Conservation (phyloP, 1,139 yeast species). For the Candida dubliniensis region DNA sequence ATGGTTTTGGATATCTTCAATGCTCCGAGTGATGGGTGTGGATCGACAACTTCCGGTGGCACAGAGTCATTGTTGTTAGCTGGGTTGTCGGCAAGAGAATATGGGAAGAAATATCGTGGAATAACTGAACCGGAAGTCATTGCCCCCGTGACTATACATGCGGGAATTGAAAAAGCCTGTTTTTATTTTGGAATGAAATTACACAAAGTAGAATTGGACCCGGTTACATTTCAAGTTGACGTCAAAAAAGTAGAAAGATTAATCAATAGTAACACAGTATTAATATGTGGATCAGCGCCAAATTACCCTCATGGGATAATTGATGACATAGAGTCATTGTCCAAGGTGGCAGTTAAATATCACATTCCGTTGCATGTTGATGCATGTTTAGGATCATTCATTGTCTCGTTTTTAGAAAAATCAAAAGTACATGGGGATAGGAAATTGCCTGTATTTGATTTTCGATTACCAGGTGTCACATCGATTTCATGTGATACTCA, state of each 20-base stretch:
- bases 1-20: conserved; percentile 83
- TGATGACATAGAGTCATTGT: conserved; percentile 78
- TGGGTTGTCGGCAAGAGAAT: conserved; percentile 81
- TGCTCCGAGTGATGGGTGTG: conserved; percentile 74
- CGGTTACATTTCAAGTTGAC: conserved; percentile 67
- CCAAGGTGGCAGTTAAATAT: conserved; percentile 62
- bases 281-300: conserved; percentile 92
- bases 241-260: conserved; percentile 58
- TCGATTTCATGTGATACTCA: conserved; percentile 97
- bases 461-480: conserved; percentile 90
- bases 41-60: conserved; percentile 96
- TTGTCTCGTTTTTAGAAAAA: conserved; percentile 74
- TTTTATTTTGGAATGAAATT: conserved; percentile 85
- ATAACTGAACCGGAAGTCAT: conserved; percentile 79
- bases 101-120: conserved; percentile 55
- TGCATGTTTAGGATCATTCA: conserved; percentile 91
- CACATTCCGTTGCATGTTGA: conserved; percentile 88
- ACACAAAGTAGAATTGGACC: conserved; percentile 77
- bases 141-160: conserved; percentile 89
- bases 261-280: conserved; percentile 75
- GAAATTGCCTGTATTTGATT: conserved; percentile 70
- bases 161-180: conserved; percentile 94
- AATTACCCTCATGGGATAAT: conserved; percentile 96
- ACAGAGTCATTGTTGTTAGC: conserved; percentile 88
- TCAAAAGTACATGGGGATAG: conserved; percentile 52